Percentiles rank a stretch among this genome's conserved stretches.
These are phyloP conservation scores for Puccinia sorghi DNA, from an alignment of 1,284 basidiomycete species.

Conservation along the genomic window DNA sequence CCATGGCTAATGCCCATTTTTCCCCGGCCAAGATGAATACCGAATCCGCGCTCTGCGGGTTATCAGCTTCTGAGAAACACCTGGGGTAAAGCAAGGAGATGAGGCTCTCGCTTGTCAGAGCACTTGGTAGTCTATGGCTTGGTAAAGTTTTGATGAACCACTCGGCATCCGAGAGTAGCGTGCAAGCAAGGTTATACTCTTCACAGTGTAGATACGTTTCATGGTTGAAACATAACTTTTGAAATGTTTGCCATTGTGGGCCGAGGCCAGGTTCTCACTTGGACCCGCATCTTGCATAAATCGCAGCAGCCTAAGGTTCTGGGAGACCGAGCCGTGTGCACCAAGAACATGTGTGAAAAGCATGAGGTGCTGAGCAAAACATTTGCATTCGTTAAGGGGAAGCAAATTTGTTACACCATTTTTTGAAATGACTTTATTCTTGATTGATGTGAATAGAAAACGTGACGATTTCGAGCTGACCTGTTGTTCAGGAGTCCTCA, in stretches of 20 bases:
- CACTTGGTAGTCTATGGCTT: neutral
- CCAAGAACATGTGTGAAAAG: slow-evolving; percentile 42
- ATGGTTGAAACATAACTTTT: slow-evolving; percentile 11
- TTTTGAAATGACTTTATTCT: neutral
- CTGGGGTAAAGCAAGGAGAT: slow-evolving; percentile 39
- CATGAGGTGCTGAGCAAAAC: slow-evolving; percentile 32
- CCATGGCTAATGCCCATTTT: slow-evolving; percentile 39
- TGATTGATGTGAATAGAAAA: neutral
- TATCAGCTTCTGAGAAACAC: slow-evolving; percentile 30
- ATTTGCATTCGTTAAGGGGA: slow-evolving; percentile 26
- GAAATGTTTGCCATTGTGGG: neutral
- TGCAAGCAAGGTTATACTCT: slow-evolving; percentile 25
- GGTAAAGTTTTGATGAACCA: slow-evolving; percentile 8
- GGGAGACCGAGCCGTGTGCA: slow-evolving; percentile 26
- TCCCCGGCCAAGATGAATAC: slow-evolving; percentile 28
- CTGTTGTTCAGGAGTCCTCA: slow-evolving; percentile 20
- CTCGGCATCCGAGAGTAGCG: slow-evolving; percentile 35
- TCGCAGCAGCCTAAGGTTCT: slow-evolving; percentile 29
- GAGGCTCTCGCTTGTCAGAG: slow-evolving; percentile 30
- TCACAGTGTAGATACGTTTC: slow-evolving; percentile 43
- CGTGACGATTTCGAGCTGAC: neutral
- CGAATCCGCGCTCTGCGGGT: slow-evolving; percentile 19
- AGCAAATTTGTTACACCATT: neutral
- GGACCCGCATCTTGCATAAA: slow-evolving; percentile 10
- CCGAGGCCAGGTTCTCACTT: neutral